These are phyloP conservation scores for Eucalyptus pauciflora DNA, from an alignment of 345 rosid species.

Conservation along the genomic window DNA sequence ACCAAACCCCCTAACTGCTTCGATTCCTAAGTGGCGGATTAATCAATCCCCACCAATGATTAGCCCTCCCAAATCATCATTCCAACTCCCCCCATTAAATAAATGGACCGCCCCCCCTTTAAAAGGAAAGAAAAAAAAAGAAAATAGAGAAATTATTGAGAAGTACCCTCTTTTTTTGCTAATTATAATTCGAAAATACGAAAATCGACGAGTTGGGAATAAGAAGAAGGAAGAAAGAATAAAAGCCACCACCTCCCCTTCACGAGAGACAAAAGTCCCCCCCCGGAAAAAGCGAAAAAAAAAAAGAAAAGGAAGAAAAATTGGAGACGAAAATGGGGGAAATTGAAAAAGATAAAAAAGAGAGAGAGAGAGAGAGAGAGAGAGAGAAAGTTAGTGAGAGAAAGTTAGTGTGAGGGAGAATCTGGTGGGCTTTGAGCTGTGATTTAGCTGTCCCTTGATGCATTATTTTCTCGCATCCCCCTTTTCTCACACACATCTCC, in stretches of 20 bases:
- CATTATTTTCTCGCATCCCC: slow-evolving; percentile 9
- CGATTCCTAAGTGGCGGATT: background rate
- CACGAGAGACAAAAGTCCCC: background rate
- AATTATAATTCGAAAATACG: background rate
- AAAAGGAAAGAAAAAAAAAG: accelerated
- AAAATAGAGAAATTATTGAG: background rate
- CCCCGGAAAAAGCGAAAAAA: background rate
- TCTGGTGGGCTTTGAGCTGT: slow-evolving; percentile 78
- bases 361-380: background rate
- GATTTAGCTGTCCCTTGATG: slow-evolving; percentile 62
- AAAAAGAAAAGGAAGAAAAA: accelerated
- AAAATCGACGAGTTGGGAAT: background rate
- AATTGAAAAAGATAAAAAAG: background rate
- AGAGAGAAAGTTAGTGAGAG: background rate
- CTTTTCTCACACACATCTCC: slow-evolving; percentile 11
- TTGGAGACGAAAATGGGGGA: background rate
- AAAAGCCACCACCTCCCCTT: background rate
- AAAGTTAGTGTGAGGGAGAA: background rate
- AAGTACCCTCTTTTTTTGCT: background rate
- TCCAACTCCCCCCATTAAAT: background rate
- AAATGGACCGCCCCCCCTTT: background rate
- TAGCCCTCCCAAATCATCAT: background rate
- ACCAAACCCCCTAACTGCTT: background rate
- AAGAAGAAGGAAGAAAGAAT: background rate
- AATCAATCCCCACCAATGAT: background rate